Evolutionary conservation across 768 basidiomycete genomes (phyloP).

Genomic region (Lyophyllum decastes): DNA sequence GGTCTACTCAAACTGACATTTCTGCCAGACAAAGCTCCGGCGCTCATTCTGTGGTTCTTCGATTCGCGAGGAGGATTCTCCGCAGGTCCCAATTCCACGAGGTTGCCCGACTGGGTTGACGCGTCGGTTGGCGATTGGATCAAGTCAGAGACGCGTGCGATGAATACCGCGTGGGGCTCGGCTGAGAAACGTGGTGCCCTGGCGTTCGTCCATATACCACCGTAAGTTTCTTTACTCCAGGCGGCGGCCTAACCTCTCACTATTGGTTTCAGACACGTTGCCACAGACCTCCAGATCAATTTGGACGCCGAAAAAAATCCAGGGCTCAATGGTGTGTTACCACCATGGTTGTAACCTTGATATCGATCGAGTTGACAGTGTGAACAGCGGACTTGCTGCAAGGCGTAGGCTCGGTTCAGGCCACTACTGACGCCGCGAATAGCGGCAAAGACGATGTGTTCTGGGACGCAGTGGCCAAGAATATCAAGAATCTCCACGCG

Average conservation of each 20-base stretch:
- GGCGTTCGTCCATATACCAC: constrained; percentile 78
- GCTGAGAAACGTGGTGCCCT: constrained; percentile 52
- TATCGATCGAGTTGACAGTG: not conserved
- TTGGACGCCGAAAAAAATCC: constrained; percentile 39
- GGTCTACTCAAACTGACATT: not conserved
- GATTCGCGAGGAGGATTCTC: constrained; percentile 71
- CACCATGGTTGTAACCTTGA: not conserved
- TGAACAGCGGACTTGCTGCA: constrained; percentile 51
- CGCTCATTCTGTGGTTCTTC: constrained; percentile 74
- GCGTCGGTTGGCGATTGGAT: constrained; percentile 64
- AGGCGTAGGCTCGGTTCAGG: constrained; percentile 60
- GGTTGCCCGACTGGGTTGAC: constrained; percentile 71
- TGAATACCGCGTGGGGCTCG: constrained; percentile 63
- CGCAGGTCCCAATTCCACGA: constrained; percentile 40
- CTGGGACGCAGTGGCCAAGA: constrained; percentile 58
- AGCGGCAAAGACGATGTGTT: constrained; percentile 56
- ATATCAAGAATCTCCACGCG: constrained; percentile 66
- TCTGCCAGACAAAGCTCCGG: constrained; percentile 44
- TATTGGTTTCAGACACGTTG: constrained; percentile 31
- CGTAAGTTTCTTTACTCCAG: constrained; percentile 39
- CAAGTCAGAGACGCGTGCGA: constrained; percentile 45
- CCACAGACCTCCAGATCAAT: constrained; percentile 35
- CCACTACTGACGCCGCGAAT: constrained; percentile 36
- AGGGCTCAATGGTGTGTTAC: constrained; percentile 44
- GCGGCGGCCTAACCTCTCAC: not conserved